Evolutionary conservation across 1,284 basidiomycete species (phyloP).

Genomic region (Gastroboletus turbinatus): DNA sequence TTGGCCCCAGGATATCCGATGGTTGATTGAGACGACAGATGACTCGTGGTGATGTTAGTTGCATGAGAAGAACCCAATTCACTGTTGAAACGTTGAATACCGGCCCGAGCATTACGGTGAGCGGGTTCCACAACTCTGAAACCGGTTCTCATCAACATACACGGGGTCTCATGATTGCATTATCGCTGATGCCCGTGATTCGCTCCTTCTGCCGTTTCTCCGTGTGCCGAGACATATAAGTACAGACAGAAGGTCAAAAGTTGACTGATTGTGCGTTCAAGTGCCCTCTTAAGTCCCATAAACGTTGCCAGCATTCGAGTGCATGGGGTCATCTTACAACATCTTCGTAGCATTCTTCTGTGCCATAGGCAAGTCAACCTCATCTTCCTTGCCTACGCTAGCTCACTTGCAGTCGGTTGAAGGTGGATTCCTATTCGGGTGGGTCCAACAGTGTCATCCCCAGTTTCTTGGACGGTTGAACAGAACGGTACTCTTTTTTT

Average conservation of each 20-base stretch:
- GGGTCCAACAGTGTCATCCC: background rate
- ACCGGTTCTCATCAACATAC: background rate
- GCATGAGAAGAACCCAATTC: background rate
- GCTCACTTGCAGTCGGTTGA: background rate
- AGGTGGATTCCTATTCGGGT: slow-evolving; percentile 25
- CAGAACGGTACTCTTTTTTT: background rate
- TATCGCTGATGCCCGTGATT: background rate
- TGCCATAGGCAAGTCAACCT: slow-evolving; percentile 12
- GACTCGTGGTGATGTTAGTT: background rate
- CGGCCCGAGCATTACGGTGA: background rate
- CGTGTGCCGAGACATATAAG: slow-evolving; percentile 1
- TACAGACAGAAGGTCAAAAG: background rate
- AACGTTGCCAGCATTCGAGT: background rate
- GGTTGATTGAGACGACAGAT: background rate
- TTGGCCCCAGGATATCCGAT: background rate
- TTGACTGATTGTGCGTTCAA: background rate
- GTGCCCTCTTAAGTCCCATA: background rate
- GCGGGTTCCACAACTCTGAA: slow-evolving; percentile 1
- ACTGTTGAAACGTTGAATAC: background rate
- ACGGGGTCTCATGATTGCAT: slow-evolving; percentile 1
- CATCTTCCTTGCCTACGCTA: background rate
- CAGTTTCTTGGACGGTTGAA: background rate
- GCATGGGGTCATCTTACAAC: slow-evolving; percentile 18
- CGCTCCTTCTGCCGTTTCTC: background rate
- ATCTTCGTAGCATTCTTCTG: slow-evolving; percentile 23